These are phyloP conservation scores for Irpex rosettiformis DNA, from an alignment of 1,284 basidiomycete genomes.

Conservation along the genomic window DNA sequence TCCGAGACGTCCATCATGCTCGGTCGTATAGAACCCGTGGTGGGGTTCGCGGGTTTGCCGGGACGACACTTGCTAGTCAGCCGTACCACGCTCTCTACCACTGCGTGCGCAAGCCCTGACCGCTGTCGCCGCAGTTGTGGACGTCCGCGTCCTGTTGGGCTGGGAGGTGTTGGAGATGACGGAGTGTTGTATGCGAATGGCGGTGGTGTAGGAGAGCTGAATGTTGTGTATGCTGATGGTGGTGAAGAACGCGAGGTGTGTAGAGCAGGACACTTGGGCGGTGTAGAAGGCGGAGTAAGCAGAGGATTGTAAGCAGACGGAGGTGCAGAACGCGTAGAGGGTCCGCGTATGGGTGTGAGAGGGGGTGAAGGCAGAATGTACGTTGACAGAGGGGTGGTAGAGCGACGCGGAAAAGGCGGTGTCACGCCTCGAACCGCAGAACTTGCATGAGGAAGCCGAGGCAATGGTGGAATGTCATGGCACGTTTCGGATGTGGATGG, in stretches of 20 bases:
- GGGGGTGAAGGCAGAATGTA: not conserved
- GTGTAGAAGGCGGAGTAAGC: not conserved
- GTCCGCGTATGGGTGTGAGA: not conserved
- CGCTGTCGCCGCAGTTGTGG: conserved; percentile 19
- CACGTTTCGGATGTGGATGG: not conserved
- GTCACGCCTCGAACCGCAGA: not conserved
- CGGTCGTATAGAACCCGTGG: not conserved
- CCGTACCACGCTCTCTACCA: conserved; percentile 27
- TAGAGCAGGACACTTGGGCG: not conserved
- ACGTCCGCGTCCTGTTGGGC: conserved; percentile 9
- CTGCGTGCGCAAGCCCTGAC: conserved; percentile 13
- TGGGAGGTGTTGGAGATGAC: not conserved
- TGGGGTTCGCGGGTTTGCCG: not conserved
- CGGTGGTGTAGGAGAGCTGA: conserved; percentile 4
- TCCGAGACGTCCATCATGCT: not conserved
- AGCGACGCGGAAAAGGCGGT: not conserved
- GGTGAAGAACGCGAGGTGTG: not conserved
- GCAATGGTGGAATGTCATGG: not conserved
- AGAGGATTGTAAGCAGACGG: not conserved
- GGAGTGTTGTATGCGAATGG: conserved; percentile 10
- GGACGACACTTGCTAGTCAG: conserved; percentile 16
- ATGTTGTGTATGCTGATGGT: not conserved
- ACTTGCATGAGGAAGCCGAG: not conserved
- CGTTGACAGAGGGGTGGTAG: not conserved
- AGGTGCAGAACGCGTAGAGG: not conserved